phyloP scores from a whole-genome alignment of 352 stramenopile species.

The Elongisporangium undulatum region DNA sequence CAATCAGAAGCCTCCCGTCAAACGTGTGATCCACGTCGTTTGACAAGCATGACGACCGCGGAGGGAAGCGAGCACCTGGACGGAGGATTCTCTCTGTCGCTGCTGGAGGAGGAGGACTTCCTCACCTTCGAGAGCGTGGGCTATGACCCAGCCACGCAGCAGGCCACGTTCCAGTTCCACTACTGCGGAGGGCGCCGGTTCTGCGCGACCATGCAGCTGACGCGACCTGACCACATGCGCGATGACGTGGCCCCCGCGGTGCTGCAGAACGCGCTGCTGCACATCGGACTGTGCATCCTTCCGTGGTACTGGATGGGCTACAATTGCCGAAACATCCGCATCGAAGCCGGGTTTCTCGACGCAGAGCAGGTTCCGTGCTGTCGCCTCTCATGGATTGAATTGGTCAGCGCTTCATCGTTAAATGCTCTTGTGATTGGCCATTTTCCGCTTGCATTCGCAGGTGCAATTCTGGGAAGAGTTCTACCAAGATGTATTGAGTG shows the following conservation, averaged over 20 bases:
- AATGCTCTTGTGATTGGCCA: constrained; percentile 3
- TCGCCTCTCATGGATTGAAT: background rate
- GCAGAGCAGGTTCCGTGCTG: constrained; percentile 11
- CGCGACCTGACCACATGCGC: background rate
- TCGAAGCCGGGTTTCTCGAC: constrained; percentile 27
- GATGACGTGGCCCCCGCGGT: constrained; percentile 8
- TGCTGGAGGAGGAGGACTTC: constrained; percentile 26
- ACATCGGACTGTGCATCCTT: constrained; percentile 29
- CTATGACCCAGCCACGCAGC: constrained; percentile 8
- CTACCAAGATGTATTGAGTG: constrained; percentile 34
- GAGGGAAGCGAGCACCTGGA: constrained; percentile 15
- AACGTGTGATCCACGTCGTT: background rate
- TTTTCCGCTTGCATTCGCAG: constrained; percentile 6
- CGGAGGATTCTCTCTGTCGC: constrained; percentile 11
- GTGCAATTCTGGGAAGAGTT: constrained; percentile 34
- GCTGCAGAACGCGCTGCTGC: constrained; percentile 20
- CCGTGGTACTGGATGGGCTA: constrained; percentile 42
- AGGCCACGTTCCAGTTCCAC: constrained; percentile 29
- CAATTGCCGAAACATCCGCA: constrained; percentile 30
- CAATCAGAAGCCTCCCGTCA: background rate
- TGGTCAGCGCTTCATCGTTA: background rate
- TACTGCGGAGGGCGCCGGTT: constrained; percentile 31
- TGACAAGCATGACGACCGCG: background rate
- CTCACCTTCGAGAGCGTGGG: constrained; percentile 28
- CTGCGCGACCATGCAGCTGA: constrained; percentile 20